Conservation (phyloP, 2,329 filamentous ascomycete genomes). For the Cladosporium colombiae region DNA sequence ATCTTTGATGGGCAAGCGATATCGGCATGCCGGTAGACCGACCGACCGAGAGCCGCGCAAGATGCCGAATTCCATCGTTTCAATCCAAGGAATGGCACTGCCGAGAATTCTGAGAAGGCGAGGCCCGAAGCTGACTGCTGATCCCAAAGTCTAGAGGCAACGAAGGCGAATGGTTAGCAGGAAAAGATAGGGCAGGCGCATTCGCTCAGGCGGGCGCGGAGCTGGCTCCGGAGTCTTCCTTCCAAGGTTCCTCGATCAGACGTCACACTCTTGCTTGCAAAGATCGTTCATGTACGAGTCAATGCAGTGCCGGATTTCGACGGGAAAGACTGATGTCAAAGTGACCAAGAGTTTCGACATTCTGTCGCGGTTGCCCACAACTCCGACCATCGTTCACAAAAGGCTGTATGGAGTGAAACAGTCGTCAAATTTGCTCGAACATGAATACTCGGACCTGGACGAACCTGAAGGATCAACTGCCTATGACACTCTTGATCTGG, state of each 20-base stretch:
- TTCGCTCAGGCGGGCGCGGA: neutral
- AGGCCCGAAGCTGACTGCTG: neutral
- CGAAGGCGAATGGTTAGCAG: neutral
- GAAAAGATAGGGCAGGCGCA: neutral
- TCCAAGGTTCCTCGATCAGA: neutral
- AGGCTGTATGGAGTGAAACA: neutral
- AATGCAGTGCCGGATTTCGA: neutral
- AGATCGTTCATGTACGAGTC: neutral
- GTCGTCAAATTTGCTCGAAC: neutral
- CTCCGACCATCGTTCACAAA: neutral
- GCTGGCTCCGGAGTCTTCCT: neutral
- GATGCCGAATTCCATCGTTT: neutral
- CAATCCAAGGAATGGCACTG: neutral
- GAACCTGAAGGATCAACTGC: neutral
- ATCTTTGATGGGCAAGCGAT: neutral
- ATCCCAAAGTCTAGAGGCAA: neutral
- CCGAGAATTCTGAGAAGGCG: neutral
- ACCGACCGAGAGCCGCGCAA: neutral
- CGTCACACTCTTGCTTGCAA: neutral
- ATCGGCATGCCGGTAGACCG: conserved; percentile 2
- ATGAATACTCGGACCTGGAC: neutral
- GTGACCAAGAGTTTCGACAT: neutral
- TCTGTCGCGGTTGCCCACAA: neutral
- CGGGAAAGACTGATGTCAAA: neutral
- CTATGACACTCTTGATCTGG: neutral